Conservation (phyloP, 306 rosid genomes). For the Ormosia semicastrata region DNA sequence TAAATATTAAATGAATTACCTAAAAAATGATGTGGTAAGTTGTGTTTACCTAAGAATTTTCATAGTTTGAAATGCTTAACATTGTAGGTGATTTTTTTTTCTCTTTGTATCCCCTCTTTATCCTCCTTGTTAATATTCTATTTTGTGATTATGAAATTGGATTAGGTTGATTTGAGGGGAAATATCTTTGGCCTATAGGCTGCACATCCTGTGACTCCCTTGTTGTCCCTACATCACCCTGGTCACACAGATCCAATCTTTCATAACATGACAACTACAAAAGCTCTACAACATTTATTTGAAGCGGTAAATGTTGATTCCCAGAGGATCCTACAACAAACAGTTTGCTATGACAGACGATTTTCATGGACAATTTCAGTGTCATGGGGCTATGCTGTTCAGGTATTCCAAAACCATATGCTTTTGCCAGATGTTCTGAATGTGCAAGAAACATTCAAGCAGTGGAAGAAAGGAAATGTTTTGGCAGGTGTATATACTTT, state of each 20-base stretch:
- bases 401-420: conserved; percentile 47
- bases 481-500: conserved; percentile 44
- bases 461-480: conserved; percentile 38
- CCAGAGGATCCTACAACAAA: conserved; percentile 65
- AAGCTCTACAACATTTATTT: conserved; percentile 59
- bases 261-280: conserved; percentile 57
- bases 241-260: conserved; percentile 56
- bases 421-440: conserved; percentile 49
- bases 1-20: too few species aligned
- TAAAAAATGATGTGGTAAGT: too few species aligned
- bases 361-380: conserved; percentile 67
- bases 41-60: too few species aligned
- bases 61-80: neutral
- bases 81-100: neutral
- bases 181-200: conserved; percentile 70
- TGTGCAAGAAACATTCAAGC: conserved; percentile 56
- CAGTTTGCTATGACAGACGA: conserved; percentile 75
- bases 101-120: neutral
- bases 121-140: neutral
- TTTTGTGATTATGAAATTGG: conserved; percentile 20
- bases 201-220: conserved; percentile 73
- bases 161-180: conserved; percentile 69
- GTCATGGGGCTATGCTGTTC: conserved; percentile 93
- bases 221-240: conserved; percentile 71
- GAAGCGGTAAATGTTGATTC: conserved; percentile 59